phyloP scores from a whole-genome alignment of 257 asterid genomes.

The Solanum appendiculatum region DNA sequence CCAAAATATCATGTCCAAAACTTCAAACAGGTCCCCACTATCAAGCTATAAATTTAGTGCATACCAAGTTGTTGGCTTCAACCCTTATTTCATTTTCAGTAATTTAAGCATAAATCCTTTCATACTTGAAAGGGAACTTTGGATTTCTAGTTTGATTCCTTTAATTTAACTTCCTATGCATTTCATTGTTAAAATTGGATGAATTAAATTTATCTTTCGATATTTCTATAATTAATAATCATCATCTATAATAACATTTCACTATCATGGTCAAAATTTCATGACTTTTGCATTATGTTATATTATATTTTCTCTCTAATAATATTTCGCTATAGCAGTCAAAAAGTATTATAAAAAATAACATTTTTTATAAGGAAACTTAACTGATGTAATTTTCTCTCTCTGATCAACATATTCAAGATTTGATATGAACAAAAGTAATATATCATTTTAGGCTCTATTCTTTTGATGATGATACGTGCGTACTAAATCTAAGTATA shows the following conservation, averaged over 20 bases:
- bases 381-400: too few relatives aligned
- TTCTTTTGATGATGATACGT: background rate
- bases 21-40: conserved; percentile 16
- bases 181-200: background rate
- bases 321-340: background rate
- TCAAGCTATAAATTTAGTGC: background rate
- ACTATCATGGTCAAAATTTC: background rate
- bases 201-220: background rate
- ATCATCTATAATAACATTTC: background rate
- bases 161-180: background rate
- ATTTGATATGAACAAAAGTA: background rate
- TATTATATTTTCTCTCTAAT: background rate
- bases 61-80: background rate
- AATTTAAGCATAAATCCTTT: background rate
- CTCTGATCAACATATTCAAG: background rate
- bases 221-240: background rate
- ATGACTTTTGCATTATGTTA: background rate
- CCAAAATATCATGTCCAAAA: conserved; percentile 8
- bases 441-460: background rate
- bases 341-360: too few relatives aligned
- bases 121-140: background rate
- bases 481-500: background rate
- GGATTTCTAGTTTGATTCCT: background rate
- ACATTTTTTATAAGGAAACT: too few relatives aligned
- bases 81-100: background rate